Conservation (phyloP, 2,329 filamentous ascomycete species). For the Penicillium sp. region DNA sequence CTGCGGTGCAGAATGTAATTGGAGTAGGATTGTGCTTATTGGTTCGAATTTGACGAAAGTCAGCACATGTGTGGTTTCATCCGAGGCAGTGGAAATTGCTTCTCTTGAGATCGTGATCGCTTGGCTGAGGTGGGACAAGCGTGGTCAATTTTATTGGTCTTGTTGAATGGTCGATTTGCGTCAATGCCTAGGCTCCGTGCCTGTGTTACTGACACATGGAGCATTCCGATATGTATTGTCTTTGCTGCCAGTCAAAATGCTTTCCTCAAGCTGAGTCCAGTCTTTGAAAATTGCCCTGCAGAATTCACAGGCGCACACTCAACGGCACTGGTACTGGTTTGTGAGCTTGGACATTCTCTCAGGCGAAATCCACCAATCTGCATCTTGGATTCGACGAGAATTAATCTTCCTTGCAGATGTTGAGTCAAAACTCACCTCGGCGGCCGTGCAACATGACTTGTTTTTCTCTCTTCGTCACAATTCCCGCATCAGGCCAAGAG, state of each 20-base stretch:
- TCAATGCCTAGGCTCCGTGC: background rate
- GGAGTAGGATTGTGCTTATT: background rate
- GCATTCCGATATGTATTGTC: background rate
- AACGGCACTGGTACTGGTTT: background rate
- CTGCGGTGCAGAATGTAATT: background rate
- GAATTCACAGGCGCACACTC: background rate
- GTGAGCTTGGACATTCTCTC: background rate
- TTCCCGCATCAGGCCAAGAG: background rate
- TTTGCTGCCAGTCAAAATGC: background rate
- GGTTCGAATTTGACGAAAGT: background rate
- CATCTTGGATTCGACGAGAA: background rate
- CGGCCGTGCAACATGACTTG: background rate
- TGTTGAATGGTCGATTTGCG: background rate
- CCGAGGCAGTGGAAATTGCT: constrained; percentile 7
- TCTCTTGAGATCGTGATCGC: background rate
- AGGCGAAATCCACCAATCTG: background rate
- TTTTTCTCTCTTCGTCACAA: background rate
- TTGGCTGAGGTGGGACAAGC: background rate
- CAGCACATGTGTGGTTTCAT: background rate
- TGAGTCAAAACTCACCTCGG: background rate
- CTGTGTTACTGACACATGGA: background rate
- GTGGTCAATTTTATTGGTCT: background rate
- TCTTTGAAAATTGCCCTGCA: background rate
- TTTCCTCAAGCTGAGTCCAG: background rate
- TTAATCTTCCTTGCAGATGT: background rate